Percentiles rank a stretch among this genome's conserved stretches.
phyloP scores from a whole-genome alignment of 768 basidiomycete genomes.

The Gloeopeniophorella convolvens region DNA sequence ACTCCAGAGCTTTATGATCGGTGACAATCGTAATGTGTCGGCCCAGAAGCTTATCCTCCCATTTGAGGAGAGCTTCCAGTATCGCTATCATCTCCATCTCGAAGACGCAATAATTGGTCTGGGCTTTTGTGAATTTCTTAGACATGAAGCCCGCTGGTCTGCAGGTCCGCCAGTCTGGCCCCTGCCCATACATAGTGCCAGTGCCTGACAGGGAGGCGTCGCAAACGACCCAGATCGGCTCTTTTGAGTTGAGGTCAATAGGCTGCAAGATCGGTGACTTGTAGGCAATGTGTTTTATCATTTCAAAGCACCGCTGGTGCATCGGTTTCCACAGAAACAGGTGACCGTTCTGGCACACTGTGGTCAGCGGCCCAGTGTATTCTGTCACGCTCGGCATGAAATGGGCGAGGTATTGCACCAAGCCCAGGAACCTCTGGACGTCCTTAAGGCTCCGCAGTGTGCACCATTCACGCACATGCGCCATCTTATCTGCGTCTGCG shows the following conservation, averaged over 20 bases:
- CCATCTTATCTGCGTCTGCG: slow-evolving; percentile 33
- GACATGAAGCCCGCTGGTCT: slow-evolving; percentile 28
- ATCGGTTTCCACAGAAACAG: too few species aligned
- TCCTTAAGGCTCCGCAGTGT: slow-evolving; percentile 30
- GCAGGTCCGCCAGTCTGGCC: slow-evolving; percentile 26
- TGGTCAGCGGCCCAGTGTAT: slow-evolving; percentile 29
- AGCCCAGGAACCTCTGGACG: slow-evolving; percentile 36
- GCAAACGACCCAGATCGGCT: slow-evolving; percentile 23
- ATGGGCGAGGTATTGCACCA: too few species aligned
- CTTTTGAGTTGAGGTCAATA: slow-evolving; percentile 9
- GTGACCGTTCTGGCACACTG: slow-evolving; percentile 26
- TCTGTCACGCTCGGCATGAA: slow-evolving; percentile 32
- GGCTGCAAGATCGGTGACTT: too few species aligned
- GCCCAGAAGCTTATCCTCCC: slow-evolving; percentile 28
- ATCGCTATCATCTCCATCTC: too few species aligned
- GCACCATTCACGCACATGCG: slow-evolving; percentile 30
- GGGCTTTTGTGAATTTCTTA: slow-evolving; percentile 29
- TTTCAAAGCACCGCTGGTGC: too few species aligned
- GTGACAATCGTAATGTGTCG: slow-evolving; percentile 24
- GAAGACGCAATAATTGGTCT: too few species aligned
- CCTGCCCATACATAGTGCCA: slow-evolving; percentile 25
- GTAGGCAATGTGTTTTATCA: slow-evolving; percentile 20
- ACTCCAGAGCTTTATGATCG: slow-evolving; percentile 28
- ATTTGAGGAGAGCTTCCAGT: slow-evolving; percentile 31
- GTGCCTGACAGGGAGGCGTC: slow-evolving; percentile 22